Evolutionary conservation across 345 rosid genomes (phyloP).

Genomic region (Nasturtium officinale): DNA sequence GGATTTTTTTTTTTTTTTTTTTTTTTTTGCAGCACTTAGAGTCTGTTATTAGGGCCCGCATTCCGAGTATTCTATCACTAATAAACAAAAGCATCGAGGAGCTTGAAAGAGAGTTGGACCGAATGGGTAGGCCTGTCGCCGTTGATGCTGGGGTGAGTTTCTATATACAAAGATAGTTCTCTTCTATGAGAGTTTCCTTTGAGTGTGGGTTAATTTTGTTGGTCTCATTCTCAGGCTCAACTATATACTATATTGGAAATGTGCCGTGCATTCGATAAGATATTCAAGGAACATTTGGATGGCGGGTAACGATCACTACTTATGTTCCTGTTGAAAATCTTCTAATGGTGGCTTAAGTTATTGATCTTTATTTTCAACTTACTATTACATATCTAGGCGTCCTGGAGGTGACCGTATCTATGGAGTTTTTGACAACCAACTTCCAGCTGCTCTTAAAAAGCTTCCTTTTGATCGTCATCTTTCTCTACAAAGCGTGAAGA

Average conservation of each 20-base stretch:
- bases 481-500: conserved; percentile 74
- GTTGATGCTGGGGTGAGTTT: conserved; percentile 90
- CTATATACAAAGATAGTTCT: no score
- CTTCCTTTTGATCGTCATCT: conserved; percentile 91
- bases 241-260: conserved; percentile 76
- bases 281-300: conserved; percentile 93
- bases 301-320: conserved; percentile 67
- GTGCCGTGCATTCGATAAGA: conserved; percentile 82
- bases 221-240: conserved; percentile 63
- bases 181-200: no score
- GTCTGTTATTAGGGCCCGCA: conserved; percentile 78
- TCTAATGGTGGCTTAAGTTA: background rate
- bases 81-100: conserved; percentile 90
- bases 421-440: conserved; percentile 84
- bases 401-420: conserved; percentile 87
- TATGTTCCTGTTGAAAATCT: background rate
- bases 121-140: conserved; percentile 83
- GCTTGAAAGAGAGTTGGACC: conserved; percentile 87
- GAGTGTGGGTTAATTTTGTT: no score
- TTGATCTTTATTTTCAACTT: background rate
- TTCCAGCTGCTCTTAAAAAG: conserved; percentile 84
- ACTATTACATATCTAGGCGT: conserved; percentile 50
- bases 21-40: conserved; percentile 94
- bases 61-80: conserved; percentile 81
- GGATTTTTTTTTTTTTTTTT: conserved; percentile 27